phyloP scores from a whole-genome alignment of 495 filamentous ascomycete genomes.

The Podospora anserina region DNA sequence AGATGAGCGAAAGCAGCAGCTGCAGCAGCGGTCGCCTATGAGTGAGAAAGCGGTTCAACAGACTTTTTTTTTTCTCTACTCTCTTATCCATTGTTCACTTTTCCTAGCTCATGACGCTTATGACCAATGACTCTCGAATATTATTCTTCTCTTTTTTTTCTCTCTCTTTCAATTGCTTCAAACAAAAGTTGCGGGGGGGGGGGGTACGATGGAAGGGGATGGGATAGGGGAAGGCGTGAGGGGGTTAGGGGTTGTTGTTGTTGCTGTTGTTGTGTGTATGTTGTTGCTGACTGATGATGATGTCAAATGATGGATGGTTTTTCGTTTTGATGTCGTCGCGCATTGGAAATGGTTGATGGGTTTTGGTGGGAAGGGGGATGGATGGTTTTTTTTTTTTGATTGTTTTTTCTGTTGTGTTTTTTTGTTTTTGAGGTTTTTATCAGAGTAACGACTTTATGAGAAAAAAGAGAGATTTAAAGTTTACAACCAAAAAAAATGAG shows the following conservation, averaged over 20 bases:
- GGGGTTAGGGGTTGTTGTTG: background rate
- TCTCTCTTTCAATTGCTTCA: background rate
- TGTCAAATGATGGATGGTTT: background rate
- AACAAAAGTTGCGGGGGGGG: background rate
- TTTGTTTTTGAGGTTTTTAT: conserved; percentile 24
- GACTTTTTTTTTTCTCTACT: conserved; percentile 15
- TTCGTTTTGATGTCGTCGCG: background rate
- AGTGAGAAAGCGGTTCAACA: background rate
- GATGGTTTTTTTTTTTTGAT: too few relatives aligned
- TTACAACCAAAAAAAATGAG: background rate
- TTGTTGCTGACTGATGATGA: background rate
- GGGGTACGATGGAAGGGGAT: background rate
- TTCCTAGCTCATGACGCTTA: conserved; percentile 32
- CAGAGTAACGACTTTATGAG: conserved; percentile 6
- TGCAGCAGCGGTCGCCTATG: background rate
- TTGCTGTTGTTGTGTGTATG: background rate
- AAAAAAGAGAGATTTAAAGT: background rate
- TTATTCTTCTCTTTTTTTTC: conserved; percentile 32
- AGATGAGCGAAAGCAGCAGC: background rate
- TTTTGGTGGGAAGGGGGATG: too few relatives aligned
- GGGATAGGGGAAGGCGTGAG: background rate
- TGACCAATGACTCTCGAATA: conserved; percentile 31
- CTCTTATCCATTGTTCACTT: conserved; percentile 15
- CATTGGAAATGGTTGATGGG: background rate
- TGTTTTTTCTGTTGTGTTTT: background rate